These are phyloP conservation scores for Stachybotrys echinatus DNA, from an alignment of 2,329 filamentous ascomycete genomes.

Conservation along the genomic window DNA sequence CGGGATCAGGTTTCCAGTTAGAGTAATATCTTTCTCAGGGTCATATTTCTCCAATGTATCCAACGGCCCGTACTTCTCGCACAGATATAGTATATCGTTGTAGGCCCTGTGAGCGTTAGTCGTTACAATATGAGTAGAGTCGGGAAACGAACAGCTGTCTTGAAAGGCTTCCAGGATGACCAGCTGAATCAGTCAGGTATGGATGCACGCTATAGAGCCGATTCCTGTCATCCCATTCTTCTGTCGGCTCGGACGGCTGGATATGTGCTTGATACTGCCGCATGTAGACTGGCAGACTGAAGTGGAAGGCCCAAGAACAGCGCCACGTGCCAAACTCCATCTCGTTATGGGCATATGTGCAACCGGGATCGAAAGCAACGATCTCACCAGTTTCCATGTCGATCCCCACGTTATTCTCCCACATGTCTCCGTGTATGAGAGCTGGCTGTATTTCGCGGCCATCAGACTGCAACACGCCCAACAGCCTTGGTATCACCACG, in stretches of 20 bases:
- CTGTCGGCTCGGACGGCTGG: slow-evolving; percentile 13
- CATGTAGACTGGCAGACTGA: slow-evolving; percentile 11
- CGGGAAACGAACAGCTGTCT: slow-evolving; percentile 15
- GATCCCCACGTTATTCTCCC: slow-evolving; percentile 24
- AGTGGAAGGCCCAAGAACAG: slow-evolving; percentile 8
- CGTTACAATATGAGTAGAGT: background rate
- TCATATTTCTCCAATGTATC: slow-evolving; percentile 22
- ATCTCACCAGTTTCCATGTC: slow-evolving; percentile 19
- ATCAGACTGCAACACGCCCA: slow-evolving; percentile 20
- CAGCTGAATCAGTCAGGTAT: slow-evolving; percentile 12
- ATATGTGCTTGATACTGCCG: slow-evolving; percentile 11
- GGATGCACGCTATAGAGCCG: slow-evolving; percentile 14
- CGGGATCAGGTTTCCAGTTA: background rate
- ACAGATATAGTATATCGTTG: slow-evolving; percentile 29
- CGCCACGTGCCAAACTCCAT: slow-evolving; percentile 22
- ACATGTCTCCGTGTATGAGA: slow-evolving; percentile 25
- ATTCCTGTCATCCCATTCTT: slow-evolving; percentile 18
- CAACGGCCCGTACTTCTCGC: slow-evolving; percentile 27
- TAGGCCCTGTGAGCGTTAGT: slow-evolving; percentile 18
- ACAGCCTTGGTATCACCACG: slow-evolving; percentile 22
- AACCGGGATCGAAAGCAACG: slow-evolving; percentile 24
- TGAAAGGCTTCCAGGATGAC: slow-evolving; percentile 14
- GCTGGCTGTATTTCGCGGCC: slow-evolving; percentile 23
- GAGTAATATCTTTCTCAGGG: slow-evolving; percentile 17
- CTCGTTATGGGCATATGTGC: slow-evolving; percentile 27